Conservation (phyloP, 169 alveolate species). For the Cryptosporidium baileyi region DNA sequence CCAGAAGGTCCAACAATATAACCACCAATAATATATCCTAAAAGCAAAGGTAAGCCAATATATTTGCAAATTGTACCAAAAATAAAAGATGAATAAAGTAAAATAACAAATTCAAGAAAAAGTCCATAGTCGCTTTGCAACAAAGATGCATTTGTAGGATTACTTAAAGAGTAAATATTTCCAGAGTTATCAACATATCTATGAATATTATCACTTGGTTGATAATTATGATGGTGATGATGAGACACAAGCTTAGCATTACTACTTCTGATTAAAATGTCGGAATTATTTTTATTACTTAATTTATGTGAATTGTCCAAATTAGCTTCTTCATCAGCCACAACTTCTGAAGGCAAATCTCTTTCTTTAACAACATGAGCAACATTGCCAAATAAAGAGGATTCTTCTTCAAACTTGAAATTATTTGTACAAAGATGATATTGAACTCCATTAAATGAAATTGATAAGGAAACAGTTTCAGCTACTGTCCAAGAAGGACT, state of each 20-base stretch:
- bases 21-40: constrained; percentile 67
- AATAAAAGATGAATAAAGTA: constrained; percentile 52
- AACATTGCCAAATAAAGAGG: constrained; percentile 64
- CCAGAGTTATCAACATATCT: constrained; percentile 39
- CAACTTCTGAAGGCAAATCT: constrained; percentile 39
- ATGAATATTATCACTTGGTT: neutral
- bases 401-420: constrained; percentile 39
- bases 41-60: constrained; percentile 49
- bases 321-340: constrained; percentile 1
- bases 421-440: constrained; percentile 30
- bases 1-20: constrained; percentile 67
- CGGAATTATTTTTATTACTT: neutral
- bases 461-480: constrained; percentile 53
- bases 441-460: constrained; percentile 66
- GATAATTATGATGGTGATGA: neutral
- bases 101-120: constrained; percentile 41
- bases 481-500: constrained; percentile 68
- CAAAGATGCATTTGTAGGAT: constrained; percentile 44
- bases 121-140: constrained; percentile 66
- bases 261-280: neutral
- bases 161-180: constrained; percentile 40
- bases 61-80: constrained; percentile 51
- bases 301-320: neutral
- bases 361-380: constrained; percentile 69
- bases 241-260: neutral